These are phyloP conservation scores for Ceratocystis cacaofunesta DNA, from an alignment of 2,329 filamentous ascomycete species.

Conservation along the genomic window DNA sequence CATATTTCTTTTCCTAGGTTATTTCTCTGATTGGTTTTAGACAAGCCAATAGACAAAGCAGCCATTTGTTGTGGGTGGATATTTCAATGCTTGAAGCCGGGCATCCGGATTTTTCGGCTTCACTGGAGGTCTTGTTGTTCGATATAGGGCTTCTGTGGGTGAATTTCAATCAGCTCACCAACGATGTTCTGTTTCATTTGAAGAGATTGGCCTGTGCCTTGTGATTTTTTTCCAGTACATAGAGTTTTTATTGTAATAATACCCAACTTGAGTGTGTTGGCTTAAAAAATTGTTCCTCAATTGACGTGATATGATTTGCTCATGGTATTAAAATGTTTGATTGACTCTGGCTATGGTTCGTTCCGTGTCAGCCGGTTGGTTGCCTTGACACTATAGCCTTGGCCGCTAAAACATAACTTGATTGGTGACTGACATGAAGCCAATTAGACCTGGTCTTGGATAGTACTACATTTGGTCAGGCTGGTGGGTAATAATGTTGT, in stretches of 20 bases:
- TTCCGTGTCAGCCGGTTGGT: no score
- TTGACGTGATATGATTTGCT: background rate
- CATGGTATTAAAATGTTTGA: background rate
- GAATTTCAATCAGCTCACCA: background rate
- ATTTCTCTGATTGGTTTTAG: background rate
- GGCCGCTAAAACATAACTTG: no score
- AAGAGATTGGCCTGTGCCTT: background rate
- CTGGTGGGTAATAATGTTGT: no score
- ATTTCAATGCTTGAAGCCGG: background rate
- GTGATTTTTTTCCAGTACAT: constrained; percentile 15
- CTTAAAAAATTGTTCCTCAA: constrained; percentile 9
- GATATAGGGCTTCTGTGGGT: background rate
- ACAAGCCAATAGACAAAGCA: background rate
- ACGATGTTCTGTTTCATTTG: background rate
- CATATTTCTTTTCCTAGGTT: background rate
- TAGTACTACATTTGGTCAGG: no score
- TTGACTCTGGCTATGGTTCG: background rate
- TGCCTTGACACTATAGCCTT: no score
- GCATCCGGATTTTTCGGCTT: background rate
- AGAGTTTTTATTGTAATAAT: constrained; percentile 18
- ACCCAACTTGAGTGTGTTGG: constrained; percentile 18
- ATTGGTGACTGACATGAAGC: no score
- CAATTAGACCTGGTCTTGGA: no score
- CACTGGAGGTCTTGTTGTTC: background rate
- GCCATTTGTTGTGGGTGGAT: background rate